These are phyloP conservation scores for Ophiorrhiza pumila DNA, from an alignment of 257 asterid genomes.

Conservation along the genomic window DNA sequence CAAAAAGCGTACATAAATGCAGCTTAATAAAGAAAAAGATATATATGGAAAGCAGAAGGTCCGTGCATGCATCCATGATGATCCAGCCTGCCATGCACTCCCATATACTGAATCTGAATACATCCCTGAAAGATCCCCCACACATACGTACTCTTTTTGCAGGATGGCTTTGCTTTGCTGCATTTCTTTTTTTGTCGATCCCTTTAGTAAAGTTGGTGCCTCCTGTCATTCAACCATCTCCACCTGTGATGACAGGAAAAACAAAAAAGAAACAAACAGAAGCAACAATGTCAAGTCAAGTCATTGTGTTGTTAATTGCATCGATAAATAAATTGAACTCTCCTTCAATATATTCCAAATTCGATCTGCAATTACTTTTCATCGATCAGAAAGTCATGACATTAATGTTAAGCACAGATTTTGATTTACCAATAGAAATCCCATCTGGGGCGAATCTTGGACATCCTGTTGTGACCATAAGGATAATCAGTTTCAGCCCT, in stretches of 20 bases:
- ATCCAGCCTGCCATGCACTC: no score
- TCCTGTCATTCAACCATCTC: constrained; percentile 91
- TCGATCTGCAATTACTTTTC: no score
- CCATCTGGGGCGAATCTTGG: constrained; percentile 92
- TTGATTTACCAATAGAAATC: constrained; percentile 68
- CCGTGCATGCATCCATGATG: background rate
- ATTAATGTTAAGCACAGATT: no score
- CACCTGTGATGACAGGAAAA: constrained; percentile 49
- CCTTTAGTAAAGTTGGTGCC: constrained; percentile 66
- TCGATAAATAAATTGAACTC: no score
- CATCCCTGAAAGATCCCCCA: background rate
- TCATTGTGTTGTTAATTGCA: background rate
- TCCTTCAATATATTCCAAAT: no score
- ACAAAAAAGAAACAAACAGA: background rate
- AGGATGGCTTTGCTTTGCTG: background rate
- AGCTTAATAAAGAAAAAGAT: background rate
- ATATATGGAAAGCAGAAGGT: background rate
- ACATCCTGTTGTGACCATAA: constrained; percentile 71
- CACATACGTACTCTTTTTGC: no score
- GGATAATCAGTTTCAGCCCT: constrained; percentile 63
- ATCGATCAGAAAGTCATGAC: no score
- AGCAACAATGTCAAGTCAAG: no score
- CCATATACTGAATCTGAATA: background rate
- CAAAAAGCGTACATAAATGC: background rate
- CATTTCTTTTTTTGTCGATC: no score